Evolutionary conservation across 2,329 filamentous ascomycete species (phyloP).

Genomic region (Coniella vitis): DNA sequence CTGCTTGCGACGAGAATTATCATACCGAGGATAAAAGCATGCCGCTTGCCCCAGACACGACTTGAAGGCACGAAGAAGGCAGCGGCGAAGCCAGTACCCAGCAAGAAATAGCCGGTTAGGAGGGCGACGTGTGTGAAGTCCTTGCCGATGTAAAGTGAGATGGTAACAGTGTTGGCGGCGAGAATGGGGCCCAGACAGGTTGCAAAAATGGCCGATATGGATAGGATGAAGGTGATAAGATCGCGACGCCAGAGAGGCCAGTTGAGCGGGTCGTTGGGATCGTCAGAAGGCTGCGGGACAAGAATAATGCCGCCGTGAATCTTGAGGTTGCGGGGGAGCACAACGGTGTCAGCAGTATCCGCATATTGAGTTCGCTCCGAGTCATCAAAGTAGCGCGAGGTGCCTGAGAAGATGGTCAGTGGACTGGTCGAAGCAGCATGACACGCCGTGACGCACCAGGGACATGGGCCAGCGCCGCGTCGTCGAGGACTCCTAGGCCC

Average conservation of each 20-base stretch:
- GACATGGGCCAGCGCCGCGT: slow-evolving; percentile 59
- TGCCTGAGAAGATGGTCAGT: slow-evolving; percentile 34
- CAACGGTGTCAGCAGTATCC: slow-evolving; percentile 30
- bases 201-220: slow-evolving; percentile 73
- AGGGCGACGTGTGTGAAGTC: slow-evolving; percentile 72
- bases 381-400: slow-evolving; percentile 59
- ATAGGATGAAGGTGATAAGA: slow-evolving; percentile 70
- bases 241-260: slow-evolving; percentile 88
- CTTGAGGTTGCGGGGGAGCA: slow-evolving; percentile 63
- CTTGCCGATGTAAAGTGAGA: slow-evolving; percentile 58
- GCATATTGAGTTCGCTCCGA: slow-evolving; percentile 40
- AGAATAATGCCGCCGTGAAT: slow-evolving; percentile 67
- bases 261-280: slow-evolving; percentile 79
- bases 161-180: slow-evolving; percentile 77
- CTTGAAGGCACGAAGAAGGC: slow-evolving; percentile 83
- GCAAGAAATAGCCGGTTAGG: slow-evolving; percentile 79
- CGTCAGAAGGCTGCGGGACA: slow-evolving; percentile 83
- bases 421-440: not conserved
- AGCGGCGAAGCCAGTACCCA: slow-evolving; percentile 74
- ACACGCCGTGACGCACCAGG: slow-evolving; percentile 50
- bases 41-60: slow-evolving; percentile 87
- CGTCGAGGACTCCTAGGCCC: slow-evolving; percentile 70
- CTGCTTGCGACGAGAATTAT: slow-evolving; percentile 66
- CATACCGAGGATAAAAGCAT: slow-evolving; percentile 75
- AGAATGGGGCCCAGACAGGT: slow-evolving; percentile 80